Evolutionary conservation across 352 stramenopile genomes (phyloP), one percentile per base, ranked within the genome.

Genomic region (Phytophthora sojae): DNA sequence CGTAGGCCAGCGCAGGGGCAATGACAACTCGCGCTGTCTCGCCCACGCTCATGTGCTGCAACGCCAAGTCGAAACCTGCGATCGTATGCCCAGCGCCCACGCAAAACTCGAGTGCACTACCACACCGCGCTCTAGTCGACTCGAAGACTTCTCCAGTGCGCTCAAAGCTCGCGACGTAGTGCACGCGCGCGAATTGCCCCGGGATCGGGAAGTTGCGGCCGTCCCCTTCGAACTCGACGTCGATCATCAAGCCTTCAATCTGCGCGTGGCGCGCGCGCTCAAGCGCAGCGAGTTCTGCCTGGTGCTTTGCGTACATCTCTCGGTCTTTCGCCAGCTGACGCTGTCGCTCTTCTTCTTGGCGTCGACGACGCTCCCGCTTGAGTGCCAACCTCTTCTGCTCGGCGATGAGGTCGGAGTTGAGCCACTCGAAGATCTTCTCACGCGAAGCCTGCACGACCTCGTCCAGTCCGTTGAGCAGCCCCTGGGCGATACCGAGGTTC

Each of bases 41-140:
- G 0, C 88, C 88, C 3, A 95, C 73, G 42, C 84, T 93, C 85
- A 95, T 95, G 30, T 78, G 81, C 54, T 88, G 82, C 52, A 95
- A 63, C 14, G 79, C 88, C 6, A 93, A 35, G 42, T 95, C 88
- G 32, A 91, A 95, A 0, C 84, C 88, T 55, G 80, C 60, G 67
- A 95, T 92, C 6, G 91, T 65, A 55, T 93, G 81, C 1, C 85
- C 88, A 15, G 70, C 82, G 17, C 88, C 88, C 7, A 95, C 83
- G 56, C 85, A 88, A 57, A 95, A 89, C 73, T 95, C 87, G 3
- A 95, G 69, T 5, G 87, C 83, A 19, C 59, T 71, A 11, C 64
- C 61, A 12, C 81, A 84, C 26, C 87, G 85, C 47, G 72, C 82
- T 25, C 86, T 59, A 0, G 87, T 91, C 19, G 85, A 92, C 55